Evolutionary conservation across 768 basidiomycete species (phyloP).

Genomic region (Gautieria morchelliformis): DNA sequence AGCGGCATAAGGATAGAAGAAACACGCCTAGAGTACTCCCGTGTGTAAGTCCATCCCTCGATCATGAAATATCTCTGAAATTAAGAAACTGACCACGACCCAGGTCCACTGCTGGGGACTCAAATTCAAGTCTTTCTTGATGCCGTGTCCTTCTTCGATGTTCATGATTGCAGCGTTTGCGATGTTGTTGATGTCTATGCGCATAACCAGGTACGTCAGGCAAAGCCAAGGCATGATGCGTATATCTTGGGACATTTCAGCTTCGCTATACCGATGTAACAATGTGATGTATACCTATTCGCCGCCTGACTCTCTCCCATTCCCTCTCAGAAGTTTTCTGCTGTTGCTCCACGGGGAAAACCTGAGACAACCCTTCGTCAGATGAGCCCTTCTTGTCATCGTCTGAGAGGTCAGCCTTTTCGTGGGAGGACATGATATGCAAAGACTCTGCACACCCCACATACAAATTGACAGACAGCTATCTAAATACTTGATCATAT

Average conservation of each 20-base stretch:
- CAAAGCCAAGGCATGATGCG: slow-evolving; percentile 12
- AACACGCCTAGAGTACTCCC: slow-evolving; percentile 8
- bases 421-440: not conserved
- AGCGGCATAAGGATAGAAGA: slow-evolving; percentile 15
- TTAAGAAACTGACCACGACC: slow-evolving; percentile 6
- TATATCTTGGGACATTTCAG: not conserved
- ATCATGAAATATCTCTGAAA: no score
- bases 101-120: slow-evolving; percentile 17
- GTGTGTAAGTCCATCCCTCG: not conserved
- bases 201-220: slow-evolving; percentile 16
- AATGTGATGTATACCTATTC: not conserved
- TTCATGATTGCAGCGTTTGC: slow-evolving; percentile 17
- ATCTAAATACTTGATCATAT: not conserved
- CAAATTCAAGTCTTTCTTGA: slow-evolving; percentile 14
- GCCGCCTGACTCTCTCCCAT: not conserved
- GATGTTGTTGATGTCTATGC: slow-evolving; percentile 16
- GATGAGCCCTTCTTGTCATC: not conserved
- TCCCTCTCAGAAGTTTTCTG: not conserved
- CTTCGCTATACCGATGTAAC: not conserved
- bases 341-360: not conserved
- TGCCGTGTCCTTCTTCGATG: slow-evolving; percentile 14
- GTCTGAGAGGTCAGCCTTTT: not conserved
- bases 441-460: no score
- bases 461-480: no score
- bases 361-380: not conserved